These are phyloP conservation scores for Kodamaea nitidulidarum DNA, from an alignment of 805 yeast genomes.

Conservation along the genomic window DNA sequence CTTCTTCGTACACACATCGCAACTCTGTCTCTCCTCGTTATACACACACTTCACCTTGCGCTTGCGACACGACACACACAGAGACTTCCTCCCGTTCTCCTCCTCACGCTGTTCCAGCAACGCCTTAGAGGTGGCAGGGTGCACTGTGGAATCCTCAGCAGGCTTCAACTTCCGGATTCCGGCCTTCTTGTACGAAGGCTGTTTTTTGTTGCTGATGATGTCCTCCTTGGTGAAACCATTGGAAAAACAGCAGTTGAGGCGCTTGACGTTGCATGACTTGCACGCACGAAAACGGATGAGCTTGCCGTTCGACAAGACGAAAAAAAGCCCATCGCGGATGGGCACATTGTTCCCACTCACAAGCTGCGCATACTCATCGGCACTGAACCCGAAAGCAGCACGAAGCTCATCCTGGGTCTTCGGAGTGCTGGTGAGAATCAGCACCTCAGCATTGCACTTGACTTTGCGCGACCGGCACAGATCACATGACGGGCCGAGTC, in stretches of 20 bases:
- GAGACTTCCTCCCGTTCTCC: slow-evolving; percentile 27
- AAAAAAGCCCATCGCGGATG: slow-evolving; percentile 12
- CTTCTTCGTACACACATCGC: slow-evolving; percentile 41
- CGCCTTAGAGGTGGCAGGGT: slow-evolving; percentile 11
- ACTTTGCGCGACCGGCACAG: slow-evolving; percentile 65
- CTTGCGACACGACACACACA: slow-evolving; percentile 39
- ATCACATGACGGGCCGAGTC: slow-evolving; percentile 75
- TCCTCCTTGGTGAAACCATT: slow-evolving; percentile 67
- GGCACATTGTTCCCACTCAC: slow-evolving; percentile 15
- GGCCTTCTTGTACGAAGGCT: slow-evolving; percentile 10
- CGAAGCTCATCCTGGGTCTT: slow-evolving; percentile 7
- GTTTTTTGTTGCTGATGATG: slow-evolving; percentile 37
- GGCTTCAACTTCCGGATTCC: slow-evolving; percentile 5
- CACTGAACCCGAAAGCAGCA: slow-evolving; percentile 7
- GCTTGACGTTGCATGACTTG: slow-evolving; percentile 48
- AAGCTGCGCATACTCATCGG: slow-evolving; percentile 11
- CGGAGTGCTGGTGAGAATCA: slow-evolving; percentile 27
- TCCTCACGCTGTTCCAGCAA: slow-evolving; percentile 9
- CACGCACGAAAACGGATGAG: slow-evolving; percentile 52
- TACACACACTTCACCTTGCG: slow-evolving; percentile 42
- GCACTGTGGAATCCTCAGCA: slow-evolving; percentile 4
- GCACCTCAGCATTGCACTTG: slow-evolving; percentile 67
- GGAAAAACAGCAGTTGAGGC: slow-evolving; percentile 49
- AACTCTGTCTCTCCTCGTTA: slow-evolving; percentile 25
- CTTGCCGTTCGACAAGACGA: slow-evolving; percentile 25